Evolutionary conservation across 768 basidiomycete genomes (phyloP), one percentile per base, ranked within the genome.

Genomic region (Crassisporium funariophilum): DNA sequence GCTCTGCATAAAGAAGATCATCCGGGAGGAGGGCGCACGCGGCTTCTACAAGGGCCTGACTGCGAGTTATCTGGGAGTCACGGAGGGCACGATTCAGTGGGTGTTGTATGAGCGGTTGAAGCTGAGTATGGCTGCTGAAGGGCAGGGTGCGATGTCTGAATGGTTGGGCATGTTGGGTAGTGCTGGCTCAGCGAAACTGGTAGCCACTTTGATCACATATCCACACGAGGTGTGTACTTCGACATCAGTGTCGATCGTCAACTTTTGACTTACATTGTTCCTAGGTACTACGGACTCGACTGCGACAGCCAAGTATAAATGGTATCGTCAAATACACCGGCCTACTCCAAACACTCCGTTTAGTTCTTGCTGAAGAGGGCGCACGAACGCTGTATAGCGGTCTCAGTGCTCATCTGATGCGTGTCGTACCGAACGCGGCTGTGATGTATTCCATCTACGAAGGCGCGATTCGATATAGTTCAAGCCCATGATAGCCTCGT

Each of bases 401-500:
- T 8, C 79, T 99, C 45, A 88, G 86, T 44, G 94, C 97, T 0
- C 97, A 98, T 64, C 76, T 99, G 47, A 87, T 99, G 81, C 86
- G 97, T 40, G 94, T 98, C 47, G 91, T 99, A 3, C 95, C 95
- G 5, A 99, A 99, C 57, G 95, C 95, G 0, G 89, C 88, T 1
- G 91, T 95, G 54, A 98, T 98, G 95, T 99, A 87, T 70, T 84
- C 84, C 50, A 93, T 97, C 61, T 98, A 98, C 60, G 95, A 98
- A 65, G 83, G 86, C 19, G 73, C 85, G 22, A 71, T 95, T 31
- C 90, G 83, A 83, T 72, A 72, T 17, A 46, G 16, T 37, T 37
- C 10, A 16, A 15, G 31, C 31, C 16, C 12, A 11, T 33, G 12
- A 15, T 33, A 2, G 12, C 5, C 31, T 15, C 16, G 12, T 15